Conservation (phyloP, 345 rosid species). For the Reutealis trisperma region DNA sequence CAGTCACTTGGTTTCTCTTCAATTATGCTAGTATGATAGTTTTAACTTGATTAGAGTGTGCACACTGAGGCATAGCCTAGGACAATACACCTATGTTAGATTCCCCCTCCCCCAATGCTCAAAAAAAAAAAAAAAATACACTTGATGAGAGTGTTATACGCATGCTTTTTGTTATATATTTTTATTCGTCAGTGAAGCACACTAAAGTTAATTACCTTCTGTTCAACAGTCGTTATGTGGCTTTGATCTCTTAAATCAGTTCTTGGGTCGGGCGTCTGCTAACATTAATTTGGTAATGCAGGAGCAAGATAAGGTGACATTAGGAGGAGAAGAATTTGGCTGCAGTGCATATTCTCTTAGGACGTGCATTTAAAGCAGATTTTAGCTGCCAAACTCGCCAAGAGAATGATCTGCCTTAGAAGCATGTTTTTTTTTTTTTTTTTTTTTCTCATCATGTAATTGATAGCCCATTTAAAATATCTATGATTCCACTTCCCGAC, state of each 20-base stretch:
- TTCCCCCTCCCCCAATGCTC: too few species aligned
- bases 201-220: background rate
- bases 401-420: conserved; percentile 9
- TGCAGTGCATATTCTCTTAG: conserved; percentile 44
- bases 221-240: background rate
- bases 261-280: background rate
- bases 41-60: too few species aligned
- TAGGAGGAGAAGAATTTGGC: conserved; percentile 48
- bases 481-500: background rate
- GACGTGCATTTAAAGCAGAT: conserved; percentile 44
- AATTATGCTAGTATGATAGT: background rate
- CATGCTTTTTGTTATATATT: background rate
- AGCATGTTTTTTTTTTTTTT: background rate
- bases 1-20: background rate
- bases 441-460: background rate
- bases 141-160: too few species aligned
- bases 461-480: background rate
- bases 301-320: conserved; percentile 48
- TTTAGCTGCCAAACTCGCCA: conserved; percentile 1
- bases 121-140: too few species aligned
- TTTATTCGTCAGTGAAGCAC: background rate
- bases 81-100: too few species aligned
- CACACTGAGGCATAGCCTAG: too few species aligned
- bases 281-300: conserved; percentile 31
- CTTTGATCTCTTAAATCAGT: background rate